Conservation (phyloP, 2,329 filamentous ascomycete species). For the Calonectria leucothoes region DNA sequence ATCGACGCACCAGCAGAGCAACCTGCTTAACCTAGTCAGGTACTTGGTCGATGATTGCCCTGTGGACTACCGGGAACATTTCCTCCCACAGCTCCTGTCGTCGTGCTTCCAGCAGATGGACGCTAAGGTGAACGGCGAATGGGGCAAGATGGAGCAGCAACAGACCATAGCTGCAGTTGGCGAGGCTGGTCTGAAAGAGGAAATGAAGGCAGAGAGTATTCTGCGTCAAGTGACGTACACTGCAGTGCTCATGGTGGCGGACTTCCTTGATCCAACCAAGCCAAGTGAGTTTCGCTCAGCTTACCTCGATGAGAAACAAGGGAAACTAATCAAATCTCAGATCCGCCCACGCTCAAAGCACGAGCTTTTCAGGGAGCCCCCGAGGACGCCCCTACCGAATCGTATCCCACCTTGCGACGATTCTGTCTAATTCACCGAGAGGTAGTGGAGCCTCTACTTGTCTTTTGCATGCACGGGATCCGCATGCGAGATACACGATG, state of each 20-base stretch:
- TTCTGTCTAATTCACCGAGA: conserved; percentile 84
- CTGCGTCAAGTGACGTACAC: conserved; percentile 92
- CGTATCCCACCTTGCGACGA: conserved; percentile 74
- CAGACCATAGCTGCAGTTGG: conserved; percentile 73
- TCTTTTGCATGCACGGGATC: conserved; percentile 92
- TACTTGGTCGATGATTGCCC: conserved; percentile 95
- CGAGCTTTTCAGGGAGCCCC: conserved; percentile 40
- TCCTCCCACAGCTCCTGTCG: conserved; percentile 85
- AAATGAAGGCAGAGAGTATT: conserved; percentile 99
- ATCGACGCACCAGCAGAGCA: conserved; percentile 92
- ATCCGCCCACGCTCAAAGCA: conserved; percentile 45
- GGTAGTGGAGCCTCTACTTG: conserved; percentile 87
- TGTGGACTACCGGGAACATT: conserved; percentile 78
- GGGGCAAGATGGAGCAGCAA: conserved; percentile 78
- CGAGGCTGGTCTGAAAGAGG: conserved; percentile 84
- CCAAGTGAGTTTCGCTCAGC: conserved; percentile 61
- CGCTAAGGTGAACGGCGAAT: conserved; percentile 86
- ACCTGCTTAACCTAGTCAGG: conserved; percentile 88
- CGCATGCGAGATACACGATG: conserved; percentile 91
- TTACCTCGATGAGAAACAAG: not conserved
- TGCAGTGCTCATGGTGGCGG: conserved; percentile 90
- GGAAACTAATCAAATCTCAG: conserved; percentile 38
- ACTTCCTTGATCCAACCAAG: conserved; percentile 82
- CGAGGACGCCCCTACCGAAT: conserved; percentile 45
- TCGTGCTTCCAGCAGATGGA: conserved; percentile 89